Conservation (phyloP, 1,284 basidiomycete species). For the Puccinia novopanici region DNA sequence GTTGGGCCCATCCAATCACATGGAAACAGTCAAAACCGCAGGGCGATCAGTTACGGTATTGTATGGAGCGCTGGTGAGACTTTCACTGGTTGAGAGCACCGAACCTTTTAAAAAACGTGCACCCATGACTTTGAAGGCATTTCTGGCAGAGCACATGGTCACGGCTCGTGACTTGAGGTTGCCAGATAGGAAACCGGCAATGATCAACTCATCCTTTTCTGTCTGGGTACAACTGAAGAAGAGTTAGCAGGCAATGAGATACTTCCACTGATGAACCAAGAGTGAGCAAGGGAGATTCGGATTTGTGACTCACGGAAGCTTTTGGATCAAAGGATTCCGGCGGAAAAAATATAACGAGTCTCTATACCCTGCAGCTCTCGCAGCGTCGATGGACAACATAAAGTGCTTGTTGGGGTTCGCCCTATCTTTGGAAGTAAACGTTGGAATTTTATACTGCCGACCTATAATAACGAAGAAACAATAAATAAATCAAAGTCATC, state of each 20-base stretch:
- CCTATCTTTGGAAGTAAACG: constrained; percentile 78
- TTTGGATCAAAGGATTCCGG: constrained; percentile 82
- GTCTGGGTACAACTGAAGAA: constrained; percentile 57
- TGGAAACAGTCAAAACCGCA: constrained; percentile 4
- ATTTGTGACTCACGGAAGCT: constrained; percentile 65
- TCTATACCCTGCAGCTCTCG: constrained; percentile 88
- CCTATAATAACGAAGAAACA: constrained; percentile 63
- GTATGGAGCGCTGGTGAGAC: background rate
- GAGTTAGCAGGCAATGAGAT: constrained; percentile 21
- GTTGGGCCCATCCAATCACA: background rate
- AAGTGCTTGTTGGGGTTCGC: constrained; percentile 78
- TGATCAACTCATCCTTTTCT: constrained; percentile 90
- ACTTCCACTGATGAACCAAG: constrained; percentile 13
- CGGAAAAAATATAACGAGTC: constrained; percentile 97
- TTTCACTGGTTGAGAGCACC: background rate
- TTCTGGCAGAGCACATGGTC: constrained; percentile 86
- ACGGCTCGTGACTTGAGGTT: constrained; percentile 88
- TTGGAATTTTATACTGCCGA: constrained; percentile 81
- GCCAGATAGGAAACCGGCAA: constrained; percentile 78
- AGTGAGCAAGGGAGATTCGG: background rate
- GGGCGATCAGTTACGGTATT: background rate
- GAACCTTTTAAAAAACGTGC: constrained; percentile 82
- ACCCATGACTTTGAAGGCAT: constrained; percentile 91
- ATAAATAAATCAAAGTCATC: no score
- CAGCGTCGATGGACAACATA: constrained; percentile 95